These are phyloP conservation scores for Xylaria sp. DNA, from an alignment of 495 filamentous ascomycete genomes.

Conservation along the genomic window DNA sequence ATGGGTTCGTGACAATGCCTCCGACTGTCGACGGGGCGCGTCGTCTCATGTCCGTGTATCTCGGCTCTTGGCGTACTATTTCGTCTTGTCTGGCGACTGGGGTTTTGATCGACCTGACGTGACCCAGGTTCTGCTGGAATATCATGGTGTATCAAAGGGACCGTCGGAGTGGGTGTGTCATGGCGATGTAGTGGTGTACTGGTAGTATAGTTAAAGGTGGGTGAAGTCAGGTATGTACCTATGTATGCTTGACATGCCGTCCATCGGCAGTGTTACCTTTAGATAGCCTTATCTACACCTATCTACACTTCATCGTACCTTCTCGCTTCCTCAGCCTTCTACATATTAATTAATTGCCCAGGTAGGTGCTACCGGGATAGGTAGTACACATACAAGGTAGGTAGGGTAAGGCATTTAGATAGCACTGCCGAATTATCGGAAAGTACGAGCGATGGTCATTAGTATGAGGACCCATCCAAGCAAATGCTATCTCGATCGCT, in stretches of 20 bases:
- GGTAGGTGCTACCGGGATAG: no score
- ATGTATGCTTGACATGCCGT: not conserved
- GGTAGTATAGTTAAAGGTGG: no score
- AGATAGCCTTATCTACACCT: no score
- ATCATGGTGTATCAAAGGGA: not conserved
- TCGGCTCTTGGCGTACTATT: not conserved
- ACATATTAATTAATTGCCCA: no score
- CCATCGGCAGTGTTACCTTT: no score
- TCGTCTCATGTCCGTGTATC: conserved; percentile 13
- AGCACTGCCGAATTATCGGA: no score
- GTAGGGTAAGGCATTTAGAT: no score
- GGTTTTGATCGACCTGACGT: not conserved
- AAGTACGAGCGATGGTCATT: no score
- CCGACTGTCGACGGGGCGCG: conserved; percentile 2
- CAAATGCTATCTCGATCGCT: not conserved
- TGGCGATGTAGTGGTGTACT: no score
- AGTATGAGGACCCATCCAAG: not conserved
- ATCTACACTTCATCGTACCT: no score
- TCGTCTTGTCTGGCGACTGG: not conserved
- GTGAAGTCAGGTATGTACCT: not conserved
- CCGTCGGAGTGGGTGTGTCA: not conserved
- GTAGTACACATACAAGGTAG: no score
- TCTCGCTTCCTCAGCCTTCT: no score
- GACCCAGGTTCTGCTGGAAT: not conserved
- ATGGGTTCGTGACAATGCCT: conserved; percentile 4